Conservation (phyloP, 345 rosid species). For the Excoecaria cochinchinensis region DNA sequence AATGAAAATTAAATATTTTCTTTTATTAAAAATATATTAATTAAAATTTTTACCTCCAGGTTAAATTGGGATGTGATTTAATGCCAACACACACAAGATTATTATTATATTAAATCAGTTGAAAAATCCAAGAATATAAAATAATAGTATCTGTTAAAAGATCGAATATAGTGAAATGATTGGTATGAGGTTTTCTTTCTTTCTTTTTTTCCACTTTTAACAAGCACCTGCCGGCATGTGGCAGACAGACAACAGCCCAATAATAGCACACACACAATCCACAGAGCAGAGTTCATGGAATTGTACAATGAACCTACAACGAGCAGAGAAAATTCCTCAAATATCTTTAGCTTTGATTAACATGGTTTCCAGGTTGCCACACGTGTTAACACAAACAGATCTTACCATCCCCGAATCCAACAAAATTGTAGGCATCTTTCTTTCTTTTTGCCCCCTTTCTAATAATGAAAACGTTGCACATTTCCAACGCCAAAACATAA, state of each 20-base stretch:
- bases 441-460: background rate
- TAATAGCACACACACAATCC: background rate
- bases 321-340: background rate
- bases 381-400: background rate
- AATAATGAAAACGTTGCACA: background rate
- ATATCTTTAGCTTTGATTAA: background rate
- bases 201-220: background rate
- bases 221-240: slow-evolving; percentile 9
- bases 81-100: too few relatives aligned
- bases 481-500: background rate
- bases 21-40: too few relatives aligned
- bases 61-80: too few relatives aligned
- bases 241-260: slow-evolving; percentile 4
- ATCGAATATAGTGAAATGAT: too few relatives aligned
- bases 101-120: too few relatives aligned
- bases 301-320: background rate
- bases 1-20: too few relatives aligned
- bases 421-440: background rate
- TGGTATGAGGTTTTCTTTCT: background rate
- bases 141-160: too few relatives aligned
- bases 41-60: too few relatives aligned
- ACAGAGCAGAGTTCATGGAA: background rate
- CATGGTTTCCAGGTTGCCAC: background rate
- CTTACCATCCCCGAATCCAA: background rate
- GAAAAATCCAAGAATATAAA: too few relatives aligned